phyloP scores from a whole-genome alignment of 1,139 yeast species.

The Blastobotrys ciferrii region DNA sequence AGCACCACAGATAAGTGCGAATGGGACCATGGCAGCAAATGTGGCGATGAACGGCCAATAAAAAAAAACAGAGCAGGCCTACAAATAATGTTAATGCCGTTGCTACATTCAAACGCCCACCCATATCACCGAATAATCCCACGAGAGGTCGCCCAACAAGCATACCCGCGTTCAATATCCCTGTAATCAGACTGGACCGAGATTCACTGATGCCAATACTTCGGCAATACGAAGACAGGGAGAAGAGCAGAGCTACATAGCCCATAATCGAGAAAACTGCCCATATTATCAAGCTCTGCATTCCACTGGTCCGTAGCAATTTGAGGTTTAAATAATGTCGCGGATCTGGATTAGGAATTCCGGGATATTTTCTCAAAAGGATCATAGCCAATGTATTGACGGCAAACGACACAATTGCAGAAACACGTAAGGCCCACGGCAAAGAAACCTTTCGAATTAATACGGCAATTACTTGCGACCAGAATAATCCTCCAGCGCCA shows the following conservation, averaged over 20 bases:
- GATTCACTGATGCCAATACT: slow-evolving; percentile 53
- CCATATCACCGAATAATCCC: slow-evolving; percentile 56
- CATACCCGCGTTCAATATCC: slow-evolving; percentile 63
- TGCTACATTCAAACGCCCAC: slow-evolving; percentile 58
- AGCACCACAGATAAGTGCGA: slow-evolving; percentile 48
- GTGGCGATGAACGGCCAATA: slow-evolving; percentile 64
- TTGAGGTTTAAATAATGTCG: slow-evolving; percentile 21
- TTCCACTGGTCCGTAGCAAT: slow-evolving; percentile 35
- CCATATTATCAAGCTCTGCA: slow-evolving; percentile 49
- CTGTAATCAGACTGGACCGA: slow-evolving; percentile 60
- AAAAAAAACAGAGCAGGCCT: slow-evolving; percentile 41
- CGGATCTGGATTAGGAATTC: slow-evolving; percentile 32
- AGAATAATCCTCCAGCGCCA: slow-evolving; percentile 39
- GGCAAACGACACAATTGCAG: slow-evolving; percentile 45
- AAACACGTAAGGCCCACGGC: slow-evolving; percentile 67
- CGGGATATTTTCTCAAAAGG: slow-evolving; percentile 49
- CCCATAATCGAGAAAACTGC: slow-evolving; percentile 53
- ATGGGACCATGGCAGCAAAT: slow-evolving; percentile 49
- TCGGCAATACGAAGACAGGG: slow-evolving; percentile 60
- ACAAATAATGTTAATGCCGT: slow-evolving; percentile 33
- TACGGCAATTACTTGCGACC: slow-evolving; percentile 41
- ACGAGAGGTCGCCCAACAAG: slow-evolving; percentile 62
- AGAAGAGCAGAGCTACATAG: slow-evolving; percentile 59
- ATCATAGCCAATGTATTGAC: slow-evolving; percentile 39
- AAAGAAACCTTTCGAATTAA: slow-evolving; percentile 49